A percentile compares a stretch with the other conserved stretches of the same genome.
Evolutionary conservation across 2,329 filamentous ascomycete genomes (phyloP).

Genomic region (Dactylonectria estremocensis): DNA sequence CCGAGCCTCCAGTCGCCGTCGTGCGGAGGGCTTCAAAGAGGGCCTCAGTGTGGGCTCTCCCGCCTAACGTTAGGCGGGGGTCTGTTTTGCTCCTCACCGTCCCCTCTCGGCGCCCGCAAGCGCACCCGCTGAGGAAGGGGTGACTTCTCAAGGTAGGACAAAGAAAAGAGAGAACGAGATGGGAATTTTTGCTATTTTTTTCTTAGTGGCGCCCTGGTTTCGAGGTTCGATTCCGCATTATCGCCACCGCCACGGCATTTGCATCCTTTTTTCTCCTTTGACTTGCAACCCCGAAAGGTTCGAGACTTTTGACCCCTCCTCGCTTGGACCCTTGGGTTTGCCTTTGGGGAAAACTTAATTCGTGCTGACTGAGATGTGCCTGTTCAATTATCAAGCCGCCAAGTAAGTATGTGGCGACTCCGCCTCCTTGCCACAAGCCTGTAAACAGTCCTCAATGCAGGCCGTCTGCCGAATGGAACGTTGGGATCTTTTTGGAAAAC

Average conservation of each 20-base stretch:
- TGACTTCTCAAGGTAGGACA: slow-evolving; percentile 15
- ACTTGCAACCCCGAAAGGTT: not conserved
- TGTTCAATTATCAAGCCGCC: slow-evolving; percentile 7
- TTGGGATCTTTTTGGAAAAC: slow-evolving; percentile 20
- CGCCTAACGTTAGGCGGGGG: slow-evolving; percentile 26
- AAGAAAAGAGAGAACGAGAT: not conserved
- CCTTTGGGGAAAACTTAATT: slow-evolving; percentile 25
- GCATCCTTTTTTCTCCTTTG: not conserved
- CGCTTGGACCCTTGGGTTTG: slow-evolving; percentile 15
- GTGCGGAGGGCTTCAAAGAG: not conserved
- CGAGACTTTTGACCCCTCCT: not conserved
- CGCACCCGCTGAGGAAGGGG: slow-evolving; percentile 3
- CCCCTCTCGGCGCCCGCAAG: slow-evolving; percentile 38
- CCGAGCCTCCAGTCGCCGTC: not conserved
- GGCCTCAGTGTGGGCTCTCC: not conserved
- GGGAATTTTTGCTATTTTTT: not conserved
- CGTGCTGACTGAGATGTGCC: slow-evolving; percentile 10
- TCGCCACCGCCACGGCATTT: slow-evolving; percentile 17
- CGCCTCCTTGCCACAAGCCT: slow-evolving; percentile 15
- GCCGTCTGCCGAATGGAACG: slow-evolving; percentile 18
- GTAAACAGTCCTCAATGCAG: slow-evolving; percentile 8
- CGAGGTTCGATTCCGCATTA: slow-evolving; percentile 11
- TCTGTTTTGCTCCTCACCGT: slow-evolving; percentile 16
- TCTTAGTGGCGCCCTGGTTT: not conserved
- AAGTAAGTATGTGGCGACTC: slow-evolving; percentile 12